Percentiles rank a stretch among this genome's conserved stretches.
These are phyloP conservation scores for Ophiostoma pallidulum DNA, from an alignment of 2,329 filamentous ascomycete species.

Conservation along the genomic window DNA sequence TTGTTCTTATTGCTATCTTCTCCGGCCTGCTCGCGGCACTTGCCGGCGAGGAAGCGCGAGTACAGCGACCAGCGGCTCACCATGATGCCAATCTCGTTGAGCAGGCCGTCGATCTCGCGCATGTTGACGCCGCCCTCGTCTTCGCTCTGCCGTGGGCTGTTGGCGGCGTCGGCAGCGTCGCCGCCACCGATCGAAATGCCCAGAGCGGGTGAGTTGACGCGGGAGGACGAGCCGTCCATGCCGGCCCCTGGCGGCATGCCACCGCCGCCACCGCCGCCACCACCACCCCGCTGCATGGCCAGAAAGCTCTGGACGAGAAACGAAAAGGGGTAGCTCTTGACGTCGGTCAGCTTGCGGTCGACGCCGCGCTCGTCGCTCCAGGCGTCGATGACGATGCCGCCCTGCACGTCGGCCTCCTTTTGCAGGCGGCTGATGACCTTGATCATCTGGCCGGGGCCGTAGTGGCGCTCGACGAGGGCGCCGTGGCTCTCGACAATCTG, in stretches of 20 bases:
- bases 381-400: conserved; percentile 88
- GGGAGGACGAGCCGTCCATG: conserved; percentile 45
- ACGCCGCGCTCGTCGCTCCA: conserved; percentile 86
- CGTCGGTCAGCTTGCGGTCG: conserved; percentile 80
- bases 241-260: neutral
- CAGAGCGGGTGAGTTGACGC: conserved; percentile 66
- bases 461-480: conserved; percentile 84
- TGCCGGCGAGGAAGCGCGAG: conserved; percentile 75
- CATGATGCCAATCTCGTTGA: conserved; percentile 88
- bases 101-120: conserved; percentile 83
- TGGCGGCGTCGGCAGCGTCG: conserved; percentile 17
- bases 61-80: conserved; percentile 89
- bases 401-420: conserved; percentile 90
- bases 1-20: neutral
- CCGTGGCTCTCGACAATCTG: conserved; percentile 93
- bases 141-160: conserved; percentile 54
- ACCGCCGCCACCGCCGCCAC: neutral
- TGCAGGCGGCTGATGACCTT: conserved; percentile 89
- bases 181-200: conserved; percentile 34
- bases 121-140: conserved; percentile 94
- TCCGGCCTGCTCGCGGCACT: conserved; percentile 50
- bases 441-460: conserved; percentile 86
- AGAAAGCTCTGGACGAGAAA: conserved; percentile 94
- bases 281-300: conserved; percentile 48
- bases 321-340: conserved; percentile 95